Percentiles rank a stretch among this genome's conserved stretches.
These are phyloP conservation scores for Lodderomyces beijingensis DNA, from an alignment of 1,139 yeast species.

Conservation along the genomic window DNA sequence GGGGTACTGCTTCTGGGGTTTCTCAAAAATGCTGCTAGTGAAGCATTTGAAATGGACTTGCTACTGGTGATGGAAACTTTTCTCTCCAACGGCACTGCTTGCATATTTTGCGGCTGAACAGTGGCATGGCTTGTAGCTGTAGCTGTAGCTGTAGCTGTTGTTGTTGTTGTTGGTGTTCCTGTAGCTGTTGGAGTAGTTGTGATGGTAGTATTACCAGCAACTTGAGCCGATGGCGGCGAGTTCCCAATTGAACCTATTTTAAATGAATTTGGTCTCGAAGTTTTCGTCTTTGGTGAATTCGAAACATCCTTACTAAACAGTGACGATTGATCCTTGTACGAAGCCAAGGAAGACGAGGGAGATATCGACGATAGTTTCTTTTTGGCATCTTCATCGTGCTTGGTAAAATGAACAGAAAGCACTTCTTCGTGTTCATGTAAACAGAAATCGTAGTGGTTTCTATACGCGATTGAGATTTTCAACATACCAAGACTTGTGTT, in stretches of 20 bases:
- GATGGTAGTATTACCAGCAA: constrained; percentile 9
- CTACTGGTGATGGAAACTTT: constrained; percentile 43
- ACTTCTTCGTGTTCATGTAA: constrained; percentile 65
- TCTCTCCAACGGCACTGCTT: constrained; percentile 33
- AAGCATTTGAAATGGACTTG: constrained; percentile 51
- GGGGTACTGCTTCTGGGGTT: constrained; percentile 41
- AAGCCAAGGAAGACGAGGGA: constrained; percentile 23
- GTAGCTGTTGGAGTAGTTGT: neutral
- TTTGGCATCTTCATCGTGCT: constrained; percentile 8
- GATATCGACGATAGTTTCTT: constrained; percentile 21
- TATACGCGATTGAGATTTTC: constrained; percentile 71
- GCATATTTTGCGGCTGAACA: constrained; percentile 4
- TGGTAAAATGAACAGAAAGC: constrained; percentile 51
- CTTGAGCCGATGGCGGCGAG: constrained; percentile 33
- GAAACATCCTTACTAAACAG: constrained; percentile 13
- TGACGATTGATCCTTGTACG: constrained; percentile 11
- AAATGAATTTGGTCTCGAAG: constrained; percentile 42
- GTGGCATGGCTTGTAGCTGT: neutral
- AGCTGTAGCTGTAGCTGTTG: constrained; percentile 12
- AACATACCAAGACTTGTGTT: constrained; percentile 72
- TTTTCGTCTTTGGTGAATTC: constrained; percentile 16
- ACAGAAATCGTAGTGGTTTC: constrained; percentile 65
- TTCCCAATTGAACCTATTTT: constrained; percentile 58
- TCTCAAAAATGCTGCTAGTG: constrained; percentile 50
- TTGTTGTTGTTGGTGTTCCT: constrained; percentile 14